Conservation (phyloP, 352 stramenopile species). For the Globisporangium paroecandrum region DNA sequence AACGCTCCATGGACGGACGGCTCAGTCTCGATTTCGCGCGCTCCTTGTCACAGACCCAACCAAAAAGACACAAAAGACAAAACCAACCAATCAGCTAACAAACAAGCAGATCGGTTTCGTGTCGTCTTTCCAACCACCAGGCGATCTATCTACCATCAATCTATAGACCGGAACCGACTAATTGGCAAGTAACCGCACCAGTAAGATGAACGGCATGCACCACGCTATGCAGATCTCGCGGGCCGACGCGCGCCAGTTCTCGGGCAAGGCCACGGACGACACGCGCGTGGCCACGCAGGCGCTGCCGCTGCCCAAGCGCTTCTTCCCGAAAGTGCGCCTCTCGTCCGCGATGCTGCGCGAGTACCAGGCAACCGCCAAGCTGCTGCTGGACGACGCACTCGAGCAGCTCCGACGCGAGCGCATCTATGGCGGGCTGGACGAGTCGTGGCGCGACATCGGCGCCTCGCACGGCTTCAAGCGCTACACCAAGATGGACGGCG, state of each 20-base stretch:
- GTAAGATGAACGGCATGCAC: slow-evolving; percentile 11
- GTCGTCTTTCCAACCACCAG: not conserved
- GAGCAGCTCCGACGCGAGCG: slow-evolving; percentile 34
- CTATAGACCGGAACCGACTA: not conserved
- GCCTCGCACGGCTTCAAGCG: slow-evolving; percentile 49
- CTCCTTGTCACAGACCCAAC: not conserved
- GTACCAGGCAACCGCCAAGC: slow-evolving; percentile 36
- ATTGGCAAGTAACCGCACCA: not conserved
- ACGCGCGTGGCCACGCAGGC: slow-evolving; percentile 14
- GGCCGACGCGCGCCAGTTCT: slow-evolving; percentile 16
- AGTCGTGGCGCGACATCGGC: slow-evolving; percentile 61
- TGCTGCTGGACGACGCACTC: slow-evolving; percentile 46
- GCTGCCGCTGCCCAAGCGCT: slow-evolving; percentile 48
- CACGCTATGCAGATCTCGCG: slow-evolving; percentile 16
- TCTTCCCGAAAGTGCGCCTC: slow-evolving; percentile 44
- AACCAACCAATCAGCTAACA: not conserved
- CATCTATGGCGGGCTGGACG: slow-evolving; percentile 36
- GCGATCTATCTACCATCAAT: not conserved
- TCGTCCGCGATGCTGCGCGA: slow-evolving; percentile 29
- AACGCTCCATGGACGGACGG: not conserved
- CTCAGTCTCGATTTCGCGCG: slow-evolving; percentile 7
- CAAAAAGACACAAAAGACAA: not conserved
- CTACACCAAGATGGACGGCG: slow-evolving; percentile 44
- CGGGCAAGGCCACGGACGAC: slow-evolving; percentile 10
- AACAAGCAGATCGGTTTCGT: not conserved